Conservation (phyloP, 371 early-diverging fungal species). For the Mycotypha africana region DNA sequence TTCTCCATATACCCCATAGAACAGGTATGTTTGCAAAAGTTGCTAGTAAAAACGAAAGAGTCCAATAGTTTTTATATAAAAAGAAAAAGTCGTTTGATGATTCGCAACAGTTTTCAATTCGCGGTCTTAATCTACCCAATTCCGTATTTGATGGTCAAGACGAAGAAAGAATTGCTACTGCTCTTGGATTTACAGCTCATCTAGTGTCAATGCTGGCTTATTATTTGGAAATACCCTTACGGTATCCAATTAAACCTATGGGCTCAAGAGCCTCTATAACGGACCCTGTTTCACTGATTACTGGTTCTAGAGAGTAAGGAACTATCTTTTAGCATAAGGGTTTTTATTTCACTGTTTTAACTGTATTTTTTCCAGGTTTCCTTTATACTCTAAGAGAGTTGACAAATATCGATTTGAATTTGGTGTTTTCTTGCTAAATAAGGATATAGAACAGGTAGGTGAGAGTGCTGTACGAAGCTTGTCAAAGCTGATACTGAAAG, state of each 20-base stretch:
- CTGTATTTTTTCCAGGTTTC: constrained; percentile 51
- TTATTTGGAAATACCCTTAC: constrained; percentile 66
- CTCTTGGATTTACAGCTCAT: constrained; percentile 71
- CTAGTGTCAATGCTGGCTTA: constrained; percentile 66
- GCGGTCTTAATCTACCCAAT: constrained; percentile 64
- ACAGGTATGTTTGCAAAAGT: constrained; percentile 34
- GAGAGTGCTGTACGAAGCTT: too few relatives aligned
- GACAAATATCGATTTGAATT: constrained; percentile 76
- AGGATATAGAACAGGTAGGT: constrained; percentile 79
- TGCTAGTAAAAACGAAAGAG: background rate
- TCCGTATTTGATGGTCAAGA: constrained; percentile 54
- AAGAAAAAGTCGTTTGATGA: constrained; percentile 45
- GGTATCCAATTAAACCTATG: constrained; percentile 76
- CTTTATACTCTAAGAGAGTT: constrained; percentile 66
- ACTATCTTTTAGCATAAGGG: too few relatives aligned
- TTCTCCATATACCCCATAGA: constrained; percentile 65
- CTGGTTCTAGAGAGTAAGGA: constrained; percentile 54
- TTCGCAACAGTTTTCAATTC: constrained; percentile 52
- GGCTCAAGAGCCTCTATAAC: constrained; percentile 68
- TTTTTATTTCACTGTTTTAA: too few relatives aligned
- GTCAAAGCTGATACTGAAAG: too few relatives aligned
- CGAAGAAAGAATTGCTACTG: constrained; percentile 69
- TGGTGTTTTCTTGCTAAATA: constrained; percentile 81
- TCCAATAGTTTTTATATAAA: constrained; percentile 24
- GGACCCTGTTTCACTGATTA: constrained; percentile 60